Base-by-base conservation (phyloP, 768 basidiomycete species). In the Auricularia sp. region DNA sequence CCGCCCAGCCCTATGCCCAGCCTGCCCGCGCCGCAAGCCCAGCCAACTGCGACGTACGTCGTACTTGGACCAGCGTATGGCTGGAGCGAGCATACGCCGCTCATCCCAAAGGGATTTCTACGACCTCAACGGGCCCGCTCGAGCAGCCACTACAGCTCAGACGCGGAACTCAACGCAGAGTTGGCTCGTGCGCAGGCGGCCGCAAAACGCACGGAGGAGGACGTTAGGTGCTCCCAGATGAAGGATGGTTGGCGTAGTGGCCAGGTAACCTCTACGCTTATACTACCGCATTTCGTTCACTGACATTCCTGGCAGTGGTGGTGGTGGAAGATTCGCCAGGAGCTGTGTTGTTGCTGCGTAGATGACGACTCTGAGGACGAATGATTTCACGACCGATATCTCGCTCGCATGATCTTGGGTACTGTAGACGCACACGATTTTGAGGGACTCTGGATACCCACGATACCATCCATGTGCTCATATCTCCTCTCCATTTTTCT, bases 291-390 rank as follows among this genome's bases (percentile, higher is more conserved):
- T 14, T 39, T 63, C 62, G 36, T 21, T 44, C 44, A 1, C 24
- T 63, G 36, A 36, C 51, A 36, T 21, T 44, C 3, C 2, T 18
- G 37, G 16, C 68, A 92, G 90, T 92, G 90, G 90, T 93, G 91
- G 90, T 85, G 86, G 86, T 88, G 87, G 88, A 83, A 84, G 63
- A 62, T 88, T 1, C 83, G 88, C 68, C 83, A 85, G 3, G 71
- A 88, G 21, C 62, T 88, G 10, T 85, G 84, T 69, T 91, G 87
- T 73, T 79, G 80, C 62, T 87, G 84, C 39, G 37, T n/a, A 71
- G 70, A 73, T 8, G 78, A 76, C 66, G 73, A 82, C 37, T 77
- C 81, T 14, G 89, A 89, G 13, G 8, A 63, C 34, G 45, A 11
- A 11, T n/a, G 24, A 8, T 14, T 34, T 42, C 14, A 54, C 63